These are phyloP conservation scores for Cyamopsis tetragonoloba DNA, from an alignment of 306 rosid genomes.

Conservation along the genomic window DNA sequence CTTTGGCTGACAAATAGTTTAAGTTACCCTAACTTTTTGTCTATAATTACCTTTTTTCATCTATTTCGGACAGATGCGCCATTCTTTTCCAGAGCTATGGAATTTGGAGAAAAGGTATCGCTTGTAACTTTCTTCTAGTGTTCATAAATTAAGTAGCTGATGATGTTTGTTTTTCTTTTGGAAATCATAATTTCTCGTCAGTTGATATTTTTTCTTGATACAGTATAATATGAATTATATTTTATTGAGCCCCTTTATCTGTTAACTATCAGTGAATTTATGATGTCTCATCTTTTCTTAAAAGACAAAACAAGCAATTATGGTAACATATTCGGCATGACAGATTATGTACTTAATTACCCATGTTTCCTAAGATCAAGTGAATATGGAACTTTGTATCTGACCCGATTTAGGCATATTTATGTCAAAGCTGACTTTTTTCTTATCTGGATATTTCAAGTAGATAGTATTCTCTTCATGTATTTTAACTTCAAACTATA, in stretches of 20 bases:
- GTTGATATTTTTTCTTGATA: constrained; percentile 4
- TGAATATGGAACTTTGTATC: not conserved
- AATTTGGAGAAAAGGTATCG: constrained; percentile 73
- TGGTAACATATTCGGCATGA: not conserved
- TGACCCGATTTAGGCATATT: not conserved
- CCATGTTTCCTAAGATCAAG: not conserved
- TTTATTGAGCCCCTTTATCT: not conserved
- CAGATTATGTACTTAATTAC: not conserved
- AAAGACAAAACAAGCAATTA: not conserved
- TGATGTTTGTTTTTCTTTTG: not conserved
- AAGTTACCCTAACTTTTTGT: constrained; percentile 9
- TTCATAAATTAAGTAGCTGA: constrained; percentile 10
- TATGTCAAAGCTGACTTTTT: not conserved
- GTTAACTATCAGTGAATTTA: not conserved
- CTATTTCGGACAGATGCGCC: constrained; percentile 51
- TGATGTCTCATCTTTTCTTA: not conserved
- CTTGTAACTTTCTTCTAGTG: constrained; percentile 1
- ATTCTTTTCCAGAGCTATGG: constrained; percentile 86
- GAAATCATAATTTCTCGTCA: not conserved
- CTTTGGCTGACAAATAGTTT: not conserved
- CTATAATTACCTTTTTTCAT: constrained; percentile 18
- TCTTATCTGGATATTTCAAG: not conserved
- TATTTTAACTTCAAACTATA: not conserved
- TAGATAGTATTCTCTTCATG: not conserved
- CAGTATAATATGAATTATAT: not conserved